Evolutionary conservation across 2,329 filamentous ascomycete genomes (phyloP).

Genomic region (Lasiodiplodia sp.): DNA sequence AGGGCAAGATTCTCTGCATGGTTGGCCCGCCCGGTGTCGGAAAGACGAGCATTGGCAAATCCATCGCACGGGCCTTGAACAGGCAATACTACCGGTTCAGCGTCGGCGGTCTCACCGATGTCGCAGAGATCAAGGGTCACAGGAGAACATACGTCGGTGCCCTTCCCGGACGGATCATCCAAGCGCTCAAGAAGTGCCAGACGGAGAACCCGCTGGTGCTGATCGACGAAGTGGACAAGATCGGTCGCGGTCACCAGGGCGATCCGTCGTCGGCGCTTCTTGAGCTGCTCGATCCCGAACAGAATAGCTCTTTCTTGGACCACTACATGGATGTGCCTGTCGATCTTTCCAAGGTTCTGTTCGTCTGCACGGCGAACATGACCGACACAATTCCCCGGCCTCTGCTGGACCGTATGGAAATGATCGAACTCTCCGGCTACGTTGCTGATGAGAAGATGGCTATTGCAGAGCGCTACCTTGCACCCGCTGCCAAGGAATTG

Average conservation of each 20-base stretch:
- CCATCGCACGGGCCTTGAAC: slow-evolving; percentile 92
- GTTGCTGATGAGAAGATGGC: slow-evolving; percentile 99
- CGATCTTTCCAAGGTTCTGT: slow-evolving; percentile 95
- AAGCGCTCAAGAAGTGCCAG: slow-evolving; percentile 98
- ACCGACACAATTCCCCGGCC: slow-evolving; percentile 96
- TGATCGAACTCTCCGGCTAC: slow-evolving; percentile 95
- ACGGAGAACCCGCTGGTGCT: slow-evolving; percentile 96
- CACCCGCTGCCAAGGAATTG: slow-evolving; percentile 91
- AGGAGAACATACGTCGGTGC: slow-evolving; percentile 95
- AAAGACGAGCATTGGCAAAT: slow-evolving; percentile 99
- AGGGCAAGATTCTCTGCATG: slow-evolving; percentile 98
- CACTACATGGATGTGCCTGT: slow-evolving; percentile 99
- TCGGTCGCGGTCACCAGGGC: slow-evolving; percentile 93
- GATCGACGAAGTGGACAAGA: slow-evolving; percentile 98
- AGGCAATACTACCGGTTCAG: slow-evolving; percentile 98
- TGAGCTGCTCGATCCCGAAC: slow-evolving; percentile 93
- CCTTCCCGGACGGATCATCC: slow-evolving; percentile 93
- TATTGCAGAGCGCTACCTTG: slow-evolving; percentile 91
- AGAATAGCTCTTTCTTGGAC: slow-evolving; percentile 96
- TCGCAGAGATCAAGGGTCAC: slow-evolving; percentile 98
- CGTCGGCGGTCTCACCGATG: slow-evolving; percentile 94
- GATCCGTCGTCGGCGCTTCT: slow-evolving; percentile 94
- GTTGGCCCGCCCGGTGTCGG: slow-evolving; percentile 97
- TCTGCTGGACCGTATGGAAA: slow-evolving; percentile 94
- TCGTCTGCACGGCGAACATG: slow-evolving; percentile 99